phyloP scores from a whole-genome alignment of 1,139 yeast species.

The Pneumocystis oryctolagi region DNA sequence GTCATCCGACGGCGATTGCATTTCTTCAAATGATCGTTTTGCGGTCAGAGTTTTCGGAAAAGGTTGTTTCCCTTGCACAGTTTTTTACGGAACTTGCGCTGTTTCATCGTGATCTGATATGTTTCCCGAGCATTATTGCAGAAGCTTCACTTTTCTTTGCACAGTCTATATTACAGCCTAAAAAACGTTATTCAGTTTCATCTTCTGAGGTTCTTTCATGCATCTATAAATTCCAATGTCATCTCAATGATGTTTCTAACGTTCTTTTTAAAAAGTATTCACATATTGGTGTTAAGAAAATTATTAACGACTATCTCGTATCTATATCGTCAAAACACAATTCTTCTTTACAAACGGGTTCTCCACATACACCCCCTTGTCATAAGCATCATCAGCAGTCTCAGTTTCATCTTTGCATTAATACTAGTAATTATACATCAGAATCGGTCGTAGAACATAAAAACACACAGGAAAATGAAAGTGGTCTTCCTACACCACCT shows the following conservation, averaged over 20 bases:
- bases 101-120: slow-evolving; percentile 53
- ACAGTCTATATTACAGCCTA: slow-evolving; percentile 39
- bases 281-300: slow-evolving; percentile 19
- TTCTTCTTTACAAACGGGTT: slow-evolving; percentile 6
- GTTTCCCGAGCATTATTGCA: slow-evolving; percentile 49
- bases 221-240: slow-evolving; percentile 12
- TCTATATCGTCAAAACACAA: slow-evolving; percentile 11
- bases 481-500: slow-evolving; percentile 6
- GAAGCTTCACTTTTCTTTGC: slow-evolving; percentile 59
- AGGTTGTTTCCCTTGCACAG: slow-evolving; percentile 32
- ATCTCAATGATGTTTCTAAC: slow-evolving; percentile 22
- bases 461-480: neutral
- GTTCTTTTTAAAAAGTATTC: slow-evolving; percentile 26
- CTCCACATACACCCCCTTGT: slow-evolving; percentile 10
- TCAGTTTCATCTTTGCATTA: neutral
- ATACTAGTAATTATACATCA: neutral
- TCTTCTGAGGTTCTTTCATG: slow-evolving; percentile 5
- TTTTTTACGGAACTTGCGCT: slow-evolving; percentile 65
- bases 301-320: slow-evolving; percentile 15
- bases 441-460: neutral
- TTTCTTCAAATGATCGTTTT: slow-evolving; percentile 22
- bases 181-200: slow-evolving; percentile 16
- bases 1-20: slow-evolving; percentile 36
- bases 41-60: slow-evolving; percentile 18
- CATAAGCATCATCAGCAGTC: neutral